Conservation (phyloP, 495 filamentous ascomycete genomes). For the Platismatia glauca region DNA sequence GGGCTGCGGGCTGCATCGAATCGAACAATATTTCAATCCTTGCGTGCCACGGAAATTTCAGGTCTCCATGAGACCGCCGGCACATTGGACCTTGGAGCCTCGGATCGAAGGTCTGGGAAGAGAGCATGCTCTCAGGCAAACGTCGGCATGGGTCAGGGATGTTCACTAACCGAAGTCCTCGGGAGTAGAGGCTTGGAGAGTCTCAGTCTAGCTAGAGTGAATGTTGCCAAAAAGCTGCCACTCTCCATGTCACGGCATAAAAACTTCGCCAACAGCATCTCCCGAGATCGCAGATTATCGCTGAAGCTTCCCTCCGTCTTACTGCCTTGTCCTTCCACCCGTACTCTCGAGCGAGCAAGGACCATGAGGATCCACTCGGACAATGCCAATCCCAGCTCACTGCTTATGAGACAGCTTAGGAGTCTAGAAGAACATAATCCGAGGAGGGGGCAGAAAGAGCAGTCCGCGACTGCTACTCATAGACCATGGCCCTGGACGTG, state of each 20-base stretch:
- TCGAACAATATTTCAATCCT: no score
- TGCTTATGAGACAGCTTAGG: not conserved
- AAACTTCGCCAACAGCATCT: not conserved
- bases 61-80: not conserved
- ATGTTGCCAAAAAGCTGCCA: not conserved
- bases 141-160: not conserved
- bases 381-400: not conserved
- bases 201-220: not conserved
- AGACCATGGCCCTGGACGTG: not conserved
- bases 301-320: not conserved
- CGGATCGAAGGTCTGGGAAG: not conserved
- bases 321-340: not conserved
- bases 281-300: not conserved
- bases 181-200: not conserved
- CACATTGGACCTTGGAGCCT: not conserved
- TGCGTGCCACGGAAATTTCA: not conserved
- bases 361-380: not conserved
- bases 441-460: not conserved
- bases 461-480: not conserved
- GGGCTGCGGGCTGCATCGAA: no score
- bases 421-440: not conserved
- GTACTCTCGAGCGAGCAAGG: not conserved
- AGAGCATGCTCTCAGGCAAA: not conserved
- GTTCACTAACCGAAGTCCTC: not conserved
- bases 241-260: not conserved